These are phyloP conservation scores for Mortierella sp. DNA, from an alignment of 371 early-diverging fungal species.

Conservation along the genomic window DNA sequence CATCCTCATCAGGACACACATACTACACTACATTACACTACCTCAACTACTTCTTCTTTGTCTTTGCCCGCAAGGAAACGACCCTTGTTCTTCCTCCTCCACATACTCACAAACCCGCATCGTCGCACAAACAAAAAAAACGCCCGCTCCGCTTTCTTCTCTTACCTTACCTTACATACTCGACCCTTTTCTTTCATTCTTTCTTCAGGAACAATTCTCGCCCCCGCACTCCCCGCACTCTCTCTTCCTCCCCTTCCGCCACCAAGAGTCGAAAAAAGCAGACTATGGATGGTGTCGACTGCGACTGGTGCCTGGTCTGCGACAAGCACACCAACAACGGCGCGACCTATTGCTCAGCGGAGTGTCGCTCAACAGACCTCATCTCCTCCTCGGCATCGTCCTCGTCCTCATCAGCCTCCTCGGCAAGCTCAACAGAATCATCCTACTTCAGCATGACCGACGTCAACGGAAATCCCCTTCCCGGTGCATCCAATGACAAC, in stretches of 20 bases:
- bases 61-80: background rate
- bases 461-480: conserved; percentile 21
- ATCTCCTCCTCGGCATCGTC: conserved; percentile 57
- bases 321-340: conserved; percentile 52
- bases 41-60: background rate
- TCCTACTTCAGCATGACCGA: conserved; percentile 39
- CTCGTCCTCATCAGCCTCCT: conserved; percentile 37
- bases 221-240: background rate
- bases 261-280: background rate
- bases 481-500: conserved; percentile 22
- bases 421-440: conserved; percentile 22
- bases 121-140: conserved; percentile 5
- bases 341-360: conserved; percentile 49
- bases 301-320: conserved; percentile 59
- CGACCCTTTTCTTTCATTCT: no score
- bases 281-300: conserved; percentile 54
- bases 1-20: no score
- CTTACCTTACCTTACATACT: background rate
- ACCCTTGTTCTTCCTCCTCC: background rate
- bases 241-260: background rate
- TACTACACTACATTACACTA: background rate
- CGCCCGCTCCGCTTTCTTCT: conserved; percentile 13
- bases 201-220: background rate
- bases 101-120: conserved; percentile 9
- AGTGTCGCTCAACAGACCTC: conserved; percentile 53